Base-by-base conservation (phyloP, 495 filamentous ascomycete genomes). In the Penicillium longicatenatum region DNA sequence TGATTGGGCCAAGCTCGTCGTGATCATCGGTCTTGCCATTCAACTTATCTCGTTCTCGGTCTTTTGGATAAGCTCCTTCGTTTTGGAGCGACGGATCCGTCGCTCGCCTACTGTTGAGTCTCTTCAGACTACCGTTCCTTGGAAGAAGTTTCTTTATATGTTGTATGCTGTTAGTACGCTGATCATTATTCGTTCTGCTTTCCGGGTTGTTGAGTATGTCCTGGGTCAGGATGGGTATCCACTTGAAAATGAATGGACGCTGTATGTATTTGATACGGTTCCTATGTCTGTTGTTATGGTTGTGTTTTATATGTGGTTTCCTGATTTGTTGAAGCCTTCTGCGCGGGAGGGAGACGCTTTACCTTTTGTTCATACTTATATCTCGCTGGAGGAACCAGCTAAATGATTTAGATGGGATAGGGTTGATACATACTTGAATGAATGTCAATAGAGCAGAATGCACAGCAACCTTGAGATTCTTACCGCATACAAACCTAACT, bases 151-250 rank as follows among this genome's bases (percentile, higher is more conserved):
- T 41, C 55, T 86, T n/a, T 44, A 69, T 26, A 68, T 76, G 49
- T 74, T 87, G 1, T 88, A 87, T 61, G 56, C 44, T 4, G 69
- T 71, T 12, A 79, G 72, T 52, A 66, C 57, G 3, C 66, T 86
- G 16, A 86, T 88, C 52, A 52, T 89, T 56, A 63, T 87, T 10
- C 76, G 86, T 9, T 79, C 71, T 17, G 50, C 86, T 16, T 86
- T 87, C 61, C 74, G 86, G n/a, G 67, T 84, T 20, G 62, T 86
- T 11, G 86, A 89, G 67, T 89, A 83, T 58, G 26, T 73, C 0
- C 68, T 80, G 67, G 84, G 85, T 0, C 60, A 78, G 29, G 65
- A 70, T 6, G 83, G 84, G 1, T 76, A 70, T 55, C 55, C 78
- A 11, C 52, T 86, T 24, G 57, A 41, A 8, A 74, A 81, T 45